Evolutionary conservation across 495 filamentous ascomycete species (phyloP).

Genomic region (Hypoxylon lienhwacheense): DNA sequence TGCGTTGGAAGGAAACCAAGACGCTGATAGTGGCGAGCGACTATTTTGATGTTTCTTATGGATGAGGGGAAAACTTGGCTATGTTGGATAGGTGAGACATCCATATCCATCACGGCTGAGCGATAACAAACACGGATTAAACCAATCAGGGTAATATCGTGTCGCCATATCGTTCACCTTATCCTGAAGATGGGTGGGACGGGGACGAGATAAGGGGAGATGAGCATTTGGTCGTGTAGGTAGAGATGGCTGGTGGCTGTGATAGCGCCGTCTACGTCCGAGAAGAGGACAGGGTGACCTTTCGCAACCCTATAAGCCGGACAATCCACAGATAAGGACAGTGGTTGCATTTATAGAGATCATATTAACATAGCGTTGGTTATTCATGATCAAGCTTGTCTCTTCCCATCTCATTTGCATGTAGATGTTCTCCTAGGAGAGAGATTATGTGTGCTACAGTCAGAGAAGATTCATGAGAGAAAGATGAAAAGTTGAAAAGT

Average conservation of each 20-base stretch:
- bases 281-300: neutral
- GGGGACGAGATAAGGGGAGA: too few relatives aligned
- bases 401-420: conserved; percentile 7
- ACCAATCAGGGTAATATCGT: conserved; percentile 15
- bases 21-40: conserved; percentile 29
- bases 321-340: conserved; percentile 25
- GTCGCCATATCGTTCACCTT: conserved; percentile 18
- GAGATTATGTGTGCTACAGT: too few relatives aligned
- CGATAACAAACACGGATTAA: conserved; percentile 10
- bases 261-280: conserved; percentile 5
- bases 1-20: conserved; percentile 57
- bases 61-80: conserved; percentile 23
- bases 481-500: too few relatives aligned
- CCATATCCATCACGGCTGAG: too few relatives aligned
- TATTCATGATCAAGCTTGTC: too few relatives aligned
- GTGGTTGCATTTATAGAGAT: conserved; percentile 29
- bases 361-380: conserved; percentile 7
- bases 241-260: conserved; percentile 1
- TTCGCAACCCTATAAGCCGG: conserved; percentile 19
- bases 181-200: too few relatives aligned
- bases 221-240: neutral
- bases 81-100: conserved; percentile 9
- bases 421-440: neutral
- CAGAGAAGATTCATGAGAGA: too few relatives aligned
- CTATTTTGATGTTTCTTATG: conserved; percentile 9